A percentile compares a stretch with the other conserved stretches of the same genome.
phyloP scores from a whole-genome alignment of 495 filamentous ascomycete genomes.

The Podospora pseudocomata region DNA sequence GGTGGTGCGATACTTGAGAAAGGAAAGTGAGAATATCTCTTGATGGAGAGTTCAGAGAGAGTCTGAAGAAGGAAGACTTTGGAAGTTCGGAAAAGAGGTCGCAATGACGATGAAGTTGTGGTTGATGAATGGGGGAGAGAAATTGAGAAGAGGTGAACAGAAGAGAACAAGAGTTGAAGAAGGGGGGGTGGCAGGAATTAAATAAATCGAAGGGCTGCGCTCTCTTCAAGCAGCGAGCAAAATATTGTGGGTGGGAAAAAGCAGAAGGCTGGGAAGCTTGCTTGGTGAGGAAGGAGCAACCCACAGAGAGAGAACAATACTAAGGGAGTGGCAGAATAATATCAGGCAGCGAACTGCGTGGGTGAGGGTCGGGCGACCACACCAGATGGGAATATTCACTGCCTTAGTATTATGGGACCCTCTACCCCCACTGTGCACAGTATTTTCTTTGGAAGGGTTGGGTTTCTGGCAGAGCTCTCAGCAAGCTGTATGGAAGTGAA shows the following conservation, averaged over 20 bases:
- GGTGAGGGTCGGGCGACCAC: background rate
- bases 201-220: background rate
- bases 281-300: slow-evolving; percentile 1
- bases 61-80: background rate
- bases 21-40: background rate
- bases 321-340: slow-evolving; percentile 2
- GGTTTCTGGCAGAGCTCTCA: background rate
- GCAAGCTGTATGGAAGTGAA: background rate
- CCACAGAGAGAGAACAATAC: slow-evolving; percentile 3
- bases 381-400: background rate
- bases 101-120: background rate
- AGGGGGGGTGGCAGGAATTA: background rate
- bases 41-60: background rate
- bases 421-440: background rate
- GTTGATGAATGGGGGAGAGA: background rate
- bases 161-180: background rate
- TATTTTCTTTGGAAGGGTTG: background rate
- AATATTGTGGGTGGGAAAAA: background rate
- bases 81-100: background rate
- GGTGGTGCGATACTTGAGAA: background rate
- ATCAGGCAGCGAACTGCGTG: background rate
- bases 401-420: background rate
- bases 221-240: background rate
- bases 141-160: background rate
- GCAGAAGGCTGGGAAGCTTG: background rate